These are phyloP conservation scores for Paspalum vaginatum DNA, from an alignment of 176 grass and related monocot genomes.

Conservation along the genomic window DNA sequence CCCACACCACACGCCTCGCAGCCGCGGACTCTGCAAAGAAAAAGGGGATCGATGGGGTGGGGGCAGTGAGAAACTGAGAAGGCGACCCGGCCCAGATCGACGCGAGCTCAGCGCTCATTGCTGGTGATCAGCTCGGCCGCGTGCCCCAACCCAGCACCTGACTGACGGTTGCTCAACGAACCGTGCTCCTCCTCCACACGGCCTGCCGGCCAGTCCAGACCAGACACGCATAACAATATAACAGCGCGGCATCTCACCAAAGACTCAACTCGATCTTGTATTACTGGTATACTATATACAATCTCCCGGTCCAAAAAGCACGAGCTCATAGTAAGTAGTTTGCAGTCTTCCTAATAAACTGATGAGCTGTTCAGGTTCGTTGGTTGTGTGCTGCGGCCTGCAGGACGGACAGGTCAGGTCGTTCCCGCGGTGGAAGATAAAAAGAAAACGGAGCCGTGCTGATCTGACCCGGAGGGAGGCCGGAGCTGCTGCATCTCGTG, in stretches of 20 bases:
- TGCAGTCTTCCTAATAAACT: too few relatives aligned
- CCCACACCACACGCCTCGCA: too few relatives aligned
- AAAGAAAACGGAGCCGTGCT: background rate
- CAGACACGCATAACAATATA: too few relatives aligned
- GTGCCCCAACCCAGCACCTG: background rate
- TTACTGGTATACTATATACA: too few relatives aligned
- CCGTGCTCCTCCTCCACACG: too few relatives aligned
- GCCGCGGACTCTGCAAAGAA: background rate
- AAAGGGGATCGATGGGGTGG: too few relatives aligned
- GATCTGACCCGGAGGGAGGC: background rate
- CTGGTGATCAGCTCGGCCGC: too few relatives aligned
- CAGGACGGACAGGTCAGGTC: too few relatives aligned
- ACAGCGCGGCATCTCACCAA: too few relatives aligned
- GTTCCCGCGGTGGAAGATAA: too few relatives aligned
- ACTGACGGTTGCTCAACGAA: background rate
- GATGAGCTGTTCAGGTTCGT: background rate
- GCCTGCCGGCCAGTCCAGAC: too few relatives aligned
- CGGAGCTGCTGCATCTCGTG: background rate
- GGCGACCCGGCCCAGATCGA: background rate
- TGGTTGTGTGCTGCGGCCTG: background rate
- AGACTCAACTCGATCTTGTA: too few relatives aligned
- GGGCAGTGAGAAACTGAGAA: background rate
- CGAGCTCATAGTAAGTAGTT: slow-evolving; percentile 8
- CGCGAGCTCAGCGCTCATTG: background rate
- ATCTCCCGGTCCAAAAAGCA: background rate